These are phyloP conservation scores for Tetradesmus lagerheimii DNA, from an alignment of 139 green algal genomes.

Conservation along the genomic window DNA sequence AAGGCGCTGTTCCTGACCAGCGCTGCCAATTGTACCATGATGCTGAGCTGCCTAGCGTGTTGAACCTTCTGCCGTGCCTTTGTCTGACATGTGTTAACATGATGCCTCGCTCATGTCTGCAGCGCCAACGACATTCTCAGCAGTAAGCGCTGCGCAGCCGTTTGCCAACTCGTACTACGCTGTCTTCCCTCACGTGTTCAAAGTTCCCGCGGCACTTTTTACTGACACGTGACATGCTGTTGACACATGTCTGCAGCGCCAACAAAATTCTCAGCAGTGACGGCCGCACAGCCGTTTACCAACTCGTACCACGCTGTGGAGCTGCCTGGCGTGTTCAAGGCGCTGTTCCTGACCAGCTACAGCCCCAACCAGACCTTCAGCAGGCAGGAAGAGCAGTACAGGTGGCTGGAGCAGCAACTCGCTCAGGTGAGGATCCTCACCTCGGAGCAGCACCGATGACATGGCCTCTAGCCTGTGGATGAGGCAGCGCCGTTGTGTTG, in stretches of 20 bases:
- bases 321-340: conserved; percentile 32
- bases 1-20: conserved; percentile 18
- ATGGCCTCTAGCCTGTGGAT: too few relatives aligned
- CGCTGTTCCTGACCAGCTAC: conserved; percentile 25
- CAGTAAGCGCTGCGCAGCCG: conserved; percentile 25
- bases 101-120: too few relatives aligned
- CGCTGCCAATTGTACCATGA: too few relatives aligned
- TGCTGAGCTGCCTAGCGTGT: too few relatives aligned
- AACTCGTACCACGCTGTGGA: conserved; percentile 48
- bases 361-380: conserved; percentile 43
- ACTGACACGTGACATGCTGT: too few relatives aligned
- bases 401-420: conserved; percentile 82
- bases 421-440: conserved; percentile 45
- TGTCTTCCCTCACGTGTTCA: too few relatives aligned
- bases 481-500: too few relatives aligned
- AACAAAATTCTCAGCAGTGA: conserved; percentile 1
- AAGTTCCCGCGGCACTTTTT: too few relatives aligned
- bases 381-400: conserved; percentile 62
- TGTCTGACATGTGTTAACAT: too few relatives aligned
- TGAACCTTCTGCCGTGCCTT: too few relatives aligned
- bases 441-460: neutral
- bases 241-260: neutral
- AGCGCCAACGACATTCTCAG: neutral
- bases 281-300: neutral
- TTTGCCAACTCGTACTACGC: too few relatives aligned